These are phyloP conservation scores for Afroboletus lepidellus DNA, from an alignment of 1,284 basidiomycete species.

Conservation along the genomic window DNA sequence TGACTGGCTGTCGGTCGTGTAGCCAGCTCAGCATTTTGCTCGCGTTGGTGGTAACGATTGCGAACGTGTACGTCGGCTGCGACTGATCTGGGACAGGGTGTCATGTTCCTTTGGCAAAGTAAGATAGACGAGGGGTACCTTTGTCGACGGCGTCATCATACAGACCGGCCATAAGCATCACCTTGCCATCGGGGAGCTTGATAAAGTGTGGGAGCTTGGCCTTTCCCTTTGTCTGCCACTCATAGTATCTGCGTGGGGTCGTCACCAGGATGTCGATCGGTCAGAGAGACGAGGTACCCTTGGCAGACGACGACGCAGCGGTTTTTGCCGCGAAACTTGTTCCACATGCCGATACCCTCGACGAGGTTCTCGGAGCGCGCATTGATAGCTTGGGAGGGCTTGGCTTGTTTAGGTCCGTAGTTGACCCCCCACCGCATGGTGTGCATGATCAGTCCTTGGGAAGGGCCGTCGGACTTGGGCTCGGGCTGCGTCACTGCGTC, in stretches of 20 bases:
- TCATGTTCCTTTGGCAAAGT: neutral
- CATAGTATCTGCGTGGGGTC: constrained; percentile 68
- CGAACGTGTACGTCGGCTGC: constrained; percentile 76
- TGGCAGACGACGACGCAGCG: constrained; percentile 80
- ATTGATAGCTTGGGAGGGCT: constrained; percentile 81
- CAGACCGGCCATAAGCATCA: constrained; percentile 88
- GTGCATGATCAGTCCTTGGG: constrained; percentile 46
- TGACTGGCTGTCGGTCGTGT: constrained; percentile 92
- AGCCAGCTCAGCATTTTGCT: constrained; percentile 71
- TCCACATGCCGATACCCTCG: constrained; percentile 79
- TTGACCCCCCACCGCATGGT: constrained; percentile 92
- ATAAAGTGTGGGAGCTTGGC: constrained; percentile 80
- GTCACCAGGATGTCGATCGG: neutral
- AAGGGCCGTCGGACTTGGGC: neutral
- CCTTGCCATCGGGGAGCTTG: constrained; percentile 60
- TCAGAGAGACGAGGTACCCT: constrained; percentile 50
- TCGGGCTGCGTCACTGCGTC: neutral
- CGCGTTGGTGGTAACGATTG: constrained; percentile 84
- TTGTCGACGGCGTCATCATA: constrained; percentile 75
- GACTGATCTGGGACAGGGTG: constrained; percentile 43
- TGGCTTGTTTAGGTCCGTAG: constrained; percentile 71
- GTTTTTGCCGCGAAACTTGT: constrained; percentile 71
- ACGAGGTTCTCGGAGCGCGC: constrained; percentile 83
- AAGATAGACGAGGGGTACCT: constrained; percentile 36
- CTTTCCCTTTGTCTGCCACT: constrained; percentile 84